phyloP scores from a whole-genome alignment of 441 rosid species.

The Daphne laureola region DNA sequence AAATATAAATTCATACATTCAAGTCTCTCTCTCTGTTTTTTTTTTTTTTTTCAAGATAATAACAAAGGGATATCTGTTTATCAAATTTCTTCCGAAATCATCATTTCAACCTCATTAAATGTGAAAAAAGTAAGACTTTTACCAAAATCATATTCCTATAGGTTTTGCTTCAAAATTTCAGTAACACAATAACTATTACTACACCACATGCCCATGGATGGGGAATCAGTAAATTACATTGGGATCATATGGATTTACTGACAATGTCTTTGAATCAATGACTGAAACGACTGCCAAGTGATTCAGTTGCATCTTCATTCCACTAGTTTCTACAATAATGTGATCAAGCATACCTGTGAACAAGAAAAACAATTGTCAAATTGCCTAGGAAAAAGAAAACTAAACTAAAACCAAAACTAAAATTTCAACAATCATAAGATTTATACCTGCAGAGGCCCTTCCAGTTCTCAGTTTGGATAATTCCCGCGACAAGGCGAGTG shows the following conservation, averaged over 20 bases:
- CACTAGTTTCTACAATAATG: slow-evolving; percentile 69
- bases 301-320: slow-evolving; percentile 69
- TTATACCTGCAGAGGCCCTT: slow-evolving; percentile 70
- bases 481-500: slow-evolving; percentile 67
- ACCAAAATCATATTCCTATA: too few relatives aligned
- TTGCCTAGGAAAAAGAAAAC: slow-evolving; percentile 4
- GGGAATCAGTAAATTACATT: slow-evolving; percentile 28
- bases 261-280: slow-evolving; percentile 58
- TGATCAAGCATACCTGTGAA: slow-evolving; percentile 87
- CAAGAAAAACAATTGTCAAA: slow-evolving; percentile 2
- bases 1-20: too few relatives aligned
- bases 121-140: too few relatives aligned
- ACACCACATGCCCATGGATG: neutral
- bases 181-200: neutral
- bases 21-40: too few relatives aligned
- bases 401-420: neutral
- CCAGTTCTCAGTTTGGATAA: slow-evolving; percentile 76
- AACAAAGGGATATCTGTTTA: too few relatives aligned
- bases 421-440: neutral
- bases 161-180: too few relatives aligned
- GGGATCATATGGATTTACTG: slow-evolving; percentile 67
- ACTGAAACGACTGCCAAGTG: slow-evolving; percentile 82
- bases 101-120: too few relatives aligned
- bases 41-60: too few relatives aligned
- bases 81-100: too few relatives aligned